phyloP scores from a whole-genome alignment of 345 rosid species.

The Gossypium rotundifolium region DNA sequence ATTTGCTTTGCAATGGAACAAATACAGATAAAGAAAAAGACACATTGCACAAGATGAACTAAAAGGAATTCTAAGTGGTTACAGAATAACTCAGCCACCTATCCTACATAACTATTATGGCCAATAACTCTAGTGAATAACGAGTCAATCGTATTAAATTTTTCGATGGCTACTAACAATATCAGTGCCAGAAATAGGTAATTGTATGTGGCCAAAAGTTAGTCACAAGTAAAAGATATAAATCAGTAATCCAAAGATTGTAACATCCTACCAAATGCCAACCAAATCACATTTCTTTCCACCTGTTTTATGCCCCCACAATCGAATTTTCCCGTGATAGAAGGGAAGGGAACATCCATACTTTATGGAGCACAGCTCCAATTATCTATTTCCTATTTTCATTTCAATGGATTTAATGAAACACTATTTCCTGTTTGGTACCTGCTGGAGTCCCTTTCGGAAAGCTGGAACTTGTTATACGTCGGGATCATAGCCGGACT shows the following conservation, averaged over 20 bases:
- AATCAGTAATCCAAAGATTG: constrained; percentile 21
- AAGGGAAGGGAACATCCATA: neutral
- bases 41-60: neutral
- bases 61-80: neutral
- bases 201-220: constrained; percentile 12
- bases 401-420: constrained; percentile 18
- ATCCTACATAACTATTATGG: neutral
- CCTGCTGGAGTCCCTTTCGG: constrained; percentile 15
- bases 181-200: constrained; percentile 1
- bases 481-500: constrained; percentile 9
- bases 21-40: neutral
- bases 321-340: constrained; percentile 16
- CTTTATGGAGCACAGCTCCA: constrained; percentile 4
- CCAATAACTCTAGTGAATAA: neutral
- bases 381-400: constrained; percentile 4
- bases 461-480: constrained; percentile 23
- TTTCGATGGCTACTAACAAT: neutral
- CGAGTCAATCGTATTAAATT: neutral
- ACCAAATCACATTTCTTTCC: neutral
- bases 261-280: constrained; percentile 16
- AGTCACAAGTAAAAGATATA: constrained; percentile 11
- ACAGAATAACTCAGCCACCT: no score
- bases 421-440: constrained; percentile 23
- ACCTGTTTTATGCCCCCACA: constrained; percentile 22
- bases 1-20: neutral